Evolutionary conservation across 306 rosid species (phyloP).

Genomic region (Begonia fuchsioides): DNA sequence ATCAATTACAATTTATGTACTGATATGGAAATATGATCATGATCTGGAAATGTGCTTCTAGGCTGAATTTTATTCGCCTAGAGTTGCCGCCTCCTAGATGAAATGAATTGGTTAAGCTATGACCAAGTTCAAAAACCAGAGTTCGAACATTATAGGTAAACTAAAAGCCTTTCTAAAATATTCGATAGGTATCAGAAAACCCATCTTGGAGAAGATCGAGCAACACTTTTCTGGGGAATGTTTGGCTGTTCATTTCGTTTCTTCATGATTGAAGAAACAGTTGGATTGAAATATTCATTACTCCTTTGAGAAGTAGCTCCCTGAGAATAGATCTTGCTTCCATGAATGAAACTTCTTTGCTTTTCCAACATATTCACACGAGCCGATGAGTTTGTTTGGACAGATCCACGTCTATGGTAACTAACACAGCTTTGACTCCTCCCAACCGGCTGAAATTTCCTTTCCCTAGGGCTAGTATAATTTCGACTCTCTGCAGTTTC

Average conservation of each 20-base stretch:
- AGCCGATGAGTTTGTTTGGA: slow-evolving; percentile 48
- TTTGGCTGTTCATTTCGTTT: slow-evolving; percentile 49
- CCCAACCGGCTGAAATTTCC: slow-evolving; percentile 63
- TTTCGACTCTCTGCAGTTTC: slow-evolving; percentile 93
- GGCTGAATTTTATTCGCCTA: no score
- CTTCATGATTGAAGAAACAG: slow-evolving; percentile 76
- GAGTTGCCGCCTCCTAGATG: no score
- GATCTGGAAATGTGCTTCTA: no score
- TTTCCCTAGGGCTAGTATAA: slow-evolving; percentile 68
- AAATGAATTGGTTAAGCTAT: no score
- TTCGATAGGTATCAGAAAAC: slow-evolving; percentile 24
- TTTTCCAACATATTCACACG: slow-evolving; percentile 45
- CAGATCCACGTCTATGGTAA: slow-evolving; percentile 64
- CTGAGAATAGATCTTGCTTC: slow-evolving; percentile 80
- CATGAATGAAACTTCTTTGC: slow-evolving; percentile 67
- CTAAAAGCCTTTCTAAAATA: no score
- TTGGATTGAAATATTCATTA: slow-evolving; percentile 83
- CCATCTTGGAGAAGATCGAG: slow-evolving; percentile 96
- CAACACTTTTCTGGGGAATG: slow-evolving; percentile 48
- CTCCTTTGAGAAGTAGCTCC: slow-evolving; percentile 87
- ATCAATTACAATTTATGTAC: no score
- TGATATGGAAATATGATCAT: no score
- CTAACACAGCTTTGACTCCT: slow-evolving; percentile 93
- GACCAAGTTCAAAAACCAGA: no score
- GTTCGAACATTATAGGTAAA: no score